Conservation (phyloP, 768 basidiomycete genomes). For the Pleurotus tuoliensis region DNA sequence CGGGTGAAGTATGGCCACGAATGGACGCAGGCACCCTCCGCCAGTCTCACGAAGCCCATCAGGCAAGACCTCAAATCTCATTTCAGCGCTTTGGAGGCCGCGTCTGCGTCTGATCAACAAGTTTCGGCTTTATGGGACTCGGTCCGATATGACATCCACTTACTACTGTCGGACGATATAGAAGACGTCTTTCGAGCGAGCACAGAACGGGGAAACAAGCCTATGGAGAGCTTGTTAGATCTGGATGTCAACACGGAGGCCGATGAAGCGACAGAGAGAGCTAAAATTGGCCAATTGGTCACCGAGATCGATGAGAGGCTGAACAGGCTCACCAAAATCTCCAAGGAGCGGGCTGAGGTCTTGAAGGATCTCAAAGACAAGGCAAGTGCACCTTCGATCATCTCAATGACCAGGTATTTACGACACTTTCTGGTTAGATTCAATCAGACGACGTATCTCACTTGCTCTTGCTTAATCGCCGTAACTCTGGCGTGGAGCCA, state of each 20-base stretch:
- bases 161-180: conserved; percentile 55
- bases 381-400: conserved; percentile 35
- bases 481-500: conserved; percentile 78
- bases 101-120: conserved; percentile 74
- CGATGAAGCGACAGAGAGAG: conserved; percentile 63
- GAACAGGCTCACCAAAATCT: conserved; percentile 75
- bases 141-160: conserved; percentile 57
- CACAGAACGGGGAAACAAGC: conserved; percentile 32
- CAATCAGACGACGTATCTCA: conserved; percentile 97
- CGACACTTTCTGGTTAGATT: conserved; percentile 44
- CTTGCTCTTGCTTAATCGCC: conserved; percentile 84
- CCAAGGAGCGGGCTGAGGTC: conserved; percentile 79
- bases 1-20: conserved; percentile 82
- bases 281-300: conserved; percentile 63
- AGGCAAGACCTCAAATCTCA: conserved; percentile 81
- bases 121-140: conserved; percentile 70
- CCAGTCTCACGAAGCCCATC: conserved; percentile 62
- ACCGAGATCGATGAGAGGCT: conserved; percentile 77
- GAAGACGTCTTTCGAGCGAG: conserved; percentile 64
- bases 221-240: conserved; percentile 48
- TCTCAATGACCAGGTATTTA: neutral
- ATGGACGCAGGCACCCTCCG: conserved; percentile 85
- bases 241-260: conserved; percentile 61
- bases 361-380: conserved; percentile 96
- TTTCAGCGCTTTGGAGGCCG: conserved; percentile 66